These are phyloP conservation scores for Dactylorhiza incarnata DNA, from an alignment of 106 monocot species.

Conservation along the genomic window DNA sequence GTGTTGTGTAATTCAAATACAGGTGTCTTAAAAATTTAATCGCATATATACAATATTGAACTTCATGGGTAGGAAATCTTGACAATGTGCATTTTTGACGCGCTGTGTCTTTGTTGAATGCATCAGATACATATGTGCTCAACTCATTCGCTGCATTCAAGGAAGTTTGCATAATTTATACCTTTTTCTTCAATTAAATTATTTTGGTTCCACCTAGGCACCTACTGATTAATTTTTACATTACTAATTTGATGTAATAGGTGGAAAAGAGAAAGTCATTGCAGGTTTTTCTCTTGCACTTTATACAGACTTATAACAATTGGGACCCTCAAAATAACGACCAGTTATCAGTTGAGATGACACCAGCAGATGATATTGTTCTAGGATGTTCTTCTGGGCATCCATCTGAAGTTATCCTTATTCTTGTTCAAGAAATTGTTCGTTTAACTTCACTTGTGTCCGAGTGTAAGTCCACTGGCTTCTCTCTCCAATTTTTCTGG, in stretches of 20 bases:
- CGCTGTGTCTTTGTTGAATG: background rate
- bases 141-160: background rate
- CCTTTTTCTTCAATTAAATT: background rate
- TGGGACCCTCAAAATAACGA: conserved; percentile 68
- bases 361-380: conserved; percentile 37
- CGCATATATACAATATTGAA: background rate
- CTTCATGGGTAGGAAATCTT: background rate
- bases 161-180: background rate
- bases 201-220: background rate
- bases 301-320: conserved; percentile 67
- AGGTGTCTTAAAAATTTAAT: background rate
- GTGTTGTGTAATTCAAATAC: background rate
- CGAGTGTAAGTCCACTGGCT: conserved; percentile 57
- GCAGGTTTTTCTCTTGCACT: conserved; percentile 73
- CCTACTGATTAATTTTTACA: background rate
- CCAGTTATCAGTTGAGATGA: conserved; percentile 19
- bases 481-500: background rate
- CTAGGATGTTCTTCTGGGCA: conserved; percentile 77
- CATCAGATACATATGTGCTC: background rate
- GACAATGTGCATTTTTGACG: background rate
- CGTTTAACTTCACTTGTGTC: conserved; percentile 66
- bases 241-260: conserved; percentile 29
- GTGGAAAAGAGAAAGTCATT: conserved; percentile 74
- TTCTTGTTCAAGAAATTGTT: conserved; percentile 81
- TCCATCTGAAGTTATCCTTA: conserved; percentile 88